These are phyloP conservation scores for Triticum dicoccoides DNA, from an alignment of 176 grass and related monocot species.

Conservation along the genomic window DNA sequence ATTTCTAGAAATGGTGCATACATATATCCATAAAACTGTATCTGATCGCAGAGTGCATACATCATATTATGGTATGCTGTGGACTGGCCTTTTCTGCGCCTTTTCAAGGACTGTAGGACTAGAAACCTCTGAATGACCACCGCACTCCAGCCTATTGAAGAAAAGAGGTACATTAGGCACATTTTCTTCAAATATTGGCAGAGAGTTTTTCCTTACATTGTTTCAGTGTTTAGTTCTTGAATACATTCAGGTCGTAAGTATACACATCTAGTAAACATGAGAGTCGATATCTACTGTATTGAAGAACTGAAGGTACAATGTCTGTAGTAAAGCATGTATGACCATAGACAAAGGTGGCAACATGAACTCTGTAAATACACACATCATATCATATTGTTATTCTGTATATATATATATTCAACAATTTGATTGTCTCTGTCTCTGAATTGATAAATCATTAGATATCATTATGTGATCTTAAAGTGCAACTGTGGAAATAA, in stretches of 20 bases:
- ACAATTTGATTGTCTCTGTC: neutral
- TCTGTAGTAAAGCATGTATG: neutral
- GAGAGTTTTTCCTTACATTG: neutral
- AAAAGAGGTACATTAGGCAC: constrained; percentile 11
- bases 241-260: neutral
- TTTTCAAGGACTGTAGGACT: neutral
- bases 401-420: neutral
- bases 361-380: neutral
- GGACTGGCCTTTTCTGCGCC: neutral
- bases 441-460: neutral
- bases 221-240: neutral
- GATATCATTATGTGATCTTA: constrained; percentile 1
- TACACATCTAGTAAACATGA: neutral
- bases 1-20: neutral
- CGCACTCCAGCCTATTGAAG: neutral
- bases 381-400: neutral
- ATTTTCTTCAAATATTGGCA: neutral
- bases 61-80: neutral
- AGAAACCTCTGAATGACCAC: neutral
- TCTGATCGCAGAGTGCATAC: neutral
- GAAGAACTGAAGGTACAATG: neutral
- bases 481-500: constrained; percentile 6
- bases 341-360: neutral
- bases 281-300: neutral
- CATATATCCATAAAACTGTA: neutral